phyloP scores from a whole-genome alignment of 192 early-diverging fungal species.

The Gamsiella multidivaricata region DNA sequence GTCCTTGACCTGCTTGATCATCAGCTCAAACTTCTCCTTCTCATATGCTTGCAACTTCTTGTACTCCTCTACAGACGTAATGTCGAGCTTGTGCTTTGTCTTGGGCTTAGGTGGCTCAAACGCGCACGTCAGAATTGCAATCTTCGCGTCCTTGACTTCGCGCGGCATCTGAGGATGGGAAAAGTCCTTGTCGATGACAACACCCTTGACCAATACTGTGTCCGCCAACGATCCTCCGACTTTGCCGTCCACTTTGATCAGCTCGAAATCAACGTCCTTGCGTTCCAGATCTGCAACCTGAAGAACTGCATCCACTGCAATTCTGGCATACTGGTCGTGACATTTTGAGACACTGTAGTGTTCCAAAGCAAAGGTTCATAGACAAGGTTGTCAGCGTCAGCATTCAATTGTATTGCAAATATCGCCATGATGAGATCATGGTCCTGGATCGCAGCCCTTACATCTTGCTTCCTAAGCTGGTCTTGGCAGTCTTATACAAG shows the following conservation, averaged over 20 bases:
- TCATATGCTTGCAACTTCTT: conserved; percentile 97
- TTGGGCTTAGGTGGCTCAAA: conserved; percentile 99
- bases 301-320: conserved; percentile 98
- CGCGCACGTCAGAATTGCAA: conserved; percentile 98
- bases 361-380: too few relatives aligned
- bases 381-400: background rate
- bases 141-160: conserved; percentile 93
- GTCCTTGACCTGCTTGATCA: conserved; percentile 98
- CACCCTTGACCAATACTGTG: conserved; percentile 93
- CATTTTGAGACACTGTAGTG: conserved; percentile 90
- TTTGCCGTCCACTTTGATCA: conserved; percentile 99
- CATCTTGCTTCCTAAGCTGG: conserved; percentile 98
- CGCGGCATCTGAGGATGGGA: conserved; percentile 99
- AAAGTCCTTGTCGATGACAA: conserved; percentile 99
- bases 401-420: background rate
- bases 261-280: conserved; percentile 99
- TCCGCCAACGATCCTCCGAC: conserved; percentile 96
- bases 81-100: conserved; percentile 99
- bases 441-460: conserved; percentile 47
- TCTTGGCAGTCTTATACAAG: conserved; percentile 95
- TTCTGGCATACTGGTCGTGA: conserved; percentile 97
- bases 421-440: background rate
- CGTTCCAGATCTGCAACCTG: conserved; percentile 98
- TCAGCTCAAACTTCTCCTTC: conserved; percentile 94
- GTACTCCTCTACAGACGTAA: conserved; percentile 98